A percentile compares a stretch with the other conserved stretches of the same genome.
Evolutionary conservation across 2,329 filamentous ascomycete species (phyloP).

Genomic region (Pyrenochaeta sp.): DNA sequence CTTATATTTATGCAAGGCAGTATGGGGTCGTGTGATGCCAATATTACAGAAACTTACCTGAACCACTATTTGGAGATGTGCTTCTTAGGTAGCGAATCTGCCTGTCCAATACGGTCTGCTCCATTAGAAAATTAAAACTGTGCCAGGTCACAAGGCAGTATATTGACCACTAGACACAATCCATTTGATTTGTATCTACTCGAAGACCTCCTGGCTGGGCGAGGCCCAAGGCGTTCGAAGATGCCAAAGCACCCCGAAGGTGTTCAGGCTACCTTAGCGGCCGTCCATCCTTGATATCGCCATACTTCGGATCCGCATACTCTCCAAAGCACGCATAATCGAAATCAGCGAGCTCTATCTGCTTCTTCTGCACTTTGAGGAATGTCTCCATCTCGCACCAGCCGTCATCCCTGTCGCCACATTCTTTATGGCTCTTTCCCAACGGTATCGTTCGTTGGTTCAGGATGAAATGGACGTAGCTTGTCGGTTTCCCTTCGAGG

Average conservation of each 20-base stretch:
- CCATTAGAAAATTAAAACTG: too few relatives aligned
- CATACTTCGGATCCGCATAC: conserved; percentile 59
- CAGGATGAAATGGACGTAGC: conserved; percentile 76
- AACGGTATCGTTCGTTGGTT: conserved; percentile 78
- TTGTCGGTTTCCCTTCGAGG: conserved; percentile 63
- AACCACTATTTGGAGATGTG: background rate
- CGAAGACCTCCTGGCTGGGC: background rate
- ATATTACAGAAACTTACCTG: background rate
- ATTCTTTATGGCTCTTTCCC: conserved; percentile 70
- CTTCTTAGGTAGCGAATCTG: too few relatives aligned
- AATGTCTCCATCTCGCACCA: conserved; percentile 80
- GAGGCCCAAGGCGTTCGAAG: background rate
- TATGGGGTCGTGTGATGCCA: too few relatives aligned
- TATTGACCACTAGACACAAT: background rate
- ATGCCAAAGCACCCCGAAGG: background rate
- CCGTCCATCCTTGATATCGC: conserved; percentile 60
- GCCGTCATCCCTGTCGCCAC: conserved; percentile 72
- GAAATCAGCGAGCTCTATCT: conserved; percentile 67
- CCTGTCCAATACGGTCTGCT: too few relatives aligned
- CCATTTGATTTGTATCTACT: background rate
- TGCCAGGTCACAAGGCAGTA: background rate
- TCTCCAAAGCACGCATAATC: conserved; percentile 73
- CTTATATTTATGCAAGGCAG: too few relatives aligned
- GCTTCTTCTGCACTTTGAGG: conserved; percentile 67
- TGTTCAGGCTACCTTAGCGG: conserved; percentile 39